phyloP scores from a whole-genome alignment of 345 rosid genomes.

The Bruguiera gymnorhiza region DNA sequence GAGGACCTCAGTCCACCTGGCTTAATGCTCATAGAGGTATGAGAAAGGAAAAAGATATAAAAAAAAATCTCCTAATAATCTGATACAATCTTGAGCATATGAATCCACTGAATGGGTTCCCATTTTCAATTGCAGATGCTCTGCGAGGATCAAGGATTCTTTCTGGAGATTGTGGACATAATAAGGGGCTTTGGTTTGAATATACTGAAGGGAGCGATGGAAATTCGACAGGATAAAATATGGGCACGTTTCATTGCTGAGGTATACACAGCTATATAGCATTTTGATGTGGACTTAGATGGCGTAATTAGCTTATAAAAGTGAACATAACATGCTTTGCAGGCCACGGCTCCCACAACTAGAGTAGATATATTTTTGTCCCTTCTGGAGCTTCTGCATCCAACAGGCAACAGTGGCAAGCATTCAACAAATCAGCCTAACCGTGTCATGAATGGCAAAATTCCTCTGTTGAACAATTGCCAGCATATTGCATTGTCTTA shows the following conservation, averaged over 20 bases:
- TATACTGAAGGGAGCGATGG: constrained; percentile 81
- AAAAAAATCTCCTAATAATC: not conserved
- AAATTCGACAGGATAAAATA: constrained; percentile 48
- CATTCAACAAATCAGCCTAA: constrained; percentile 31
- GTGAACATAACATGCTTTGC: constrained; percentile 22
- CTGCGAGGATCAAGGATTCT: constrained; percentile 68
- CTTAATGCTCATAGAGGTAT: constrained; percentile 85
- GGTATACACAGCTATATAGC: constrained; percentile 33
- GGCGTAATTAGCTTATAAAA: constrained; percentile 1
- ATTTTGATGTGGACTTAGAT: not conserved
- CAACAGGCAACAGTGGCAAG: constrained; percentile 25
- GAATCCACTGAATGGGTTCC: not conserved
- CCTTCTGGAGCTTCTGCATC: constrained; percentile 66
- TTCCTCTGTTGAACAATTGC: constrained; percentile 31
- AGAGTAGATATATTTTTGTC: constrained; percentile 79
- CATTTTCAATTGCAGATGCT: constrained; percentile 54
- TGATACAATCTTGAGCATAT: not conserved
- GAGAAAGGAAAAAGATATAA: constrained; percentile 1
- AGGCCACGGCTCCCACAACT: constrained; percentile 58
- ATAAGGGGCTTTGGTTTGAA: constrained; percentile 68
- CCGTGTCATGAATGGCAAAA: constrained; percentile 20
- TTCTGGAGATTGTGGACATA: constrained; percentile 78
- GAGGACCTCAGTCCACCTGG: constrained; percentile 71
- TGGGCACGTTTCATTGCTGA: constrained; percentile 88
- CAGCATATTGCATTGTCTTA: constrained; percentile 29